These are phyloP conservation scores for Dryas alaskensis DNA, from an alignment of 306 rosid species.

Conservation along the genomic window DNA sequence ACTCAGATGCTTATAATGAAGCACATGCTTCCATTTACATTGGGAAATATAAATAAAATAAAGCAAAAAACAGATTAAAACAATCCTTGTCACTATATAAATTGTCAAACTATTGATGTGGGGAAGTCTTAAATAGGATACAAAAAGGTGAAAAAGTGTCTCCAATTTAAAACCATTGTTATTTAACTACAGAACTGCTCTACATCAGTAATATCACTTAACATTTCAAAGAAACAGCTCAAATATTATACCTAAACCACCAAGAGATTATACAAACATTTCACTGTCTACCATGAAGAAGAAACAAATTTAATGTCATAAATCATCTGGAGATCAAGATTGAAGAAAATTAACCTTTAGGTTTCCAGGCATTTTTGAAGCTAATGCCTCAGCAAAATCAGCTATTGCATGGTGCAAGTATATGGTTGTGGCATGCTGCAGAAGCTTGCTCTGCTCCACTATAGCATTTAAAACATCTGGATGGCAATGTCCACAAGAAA, in stretches of 20 bases:
- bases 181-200: background rate
- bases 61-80: background rate
- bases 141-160: background rate
- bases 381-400: conserved; percentile 81
- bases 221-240: background rate
- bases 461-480: conserved; percentile 68
- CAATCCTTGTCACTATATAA: background rate
- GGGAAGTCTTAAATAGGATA: background rate
- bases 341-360: conserved; percentile 47
- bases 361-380: conserved; percentile 83
- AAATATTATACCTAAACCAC: background rate
- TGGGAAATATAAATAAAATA: background rate
- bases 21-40: background rate
- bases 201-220: background rate
- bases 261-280: background rate
- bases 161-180: background rate
- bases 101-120: background rate
- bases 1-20: background rate
- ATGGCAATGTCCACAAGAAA: conserved; percentile 95
- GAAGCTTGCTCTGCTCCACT: conserved; percentile 71
- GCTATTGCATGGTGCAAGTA: conserved; percentile 68
- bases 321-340: background rate
- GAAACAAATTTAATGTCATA: background rate
- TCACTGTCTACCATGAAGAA: background rate
- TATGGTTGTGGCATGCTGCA: conserved; percentile 83